Conservation (phyloP, 2,329 filamentous ascomycete species). For the Cercospora nicotianae region DNA sequence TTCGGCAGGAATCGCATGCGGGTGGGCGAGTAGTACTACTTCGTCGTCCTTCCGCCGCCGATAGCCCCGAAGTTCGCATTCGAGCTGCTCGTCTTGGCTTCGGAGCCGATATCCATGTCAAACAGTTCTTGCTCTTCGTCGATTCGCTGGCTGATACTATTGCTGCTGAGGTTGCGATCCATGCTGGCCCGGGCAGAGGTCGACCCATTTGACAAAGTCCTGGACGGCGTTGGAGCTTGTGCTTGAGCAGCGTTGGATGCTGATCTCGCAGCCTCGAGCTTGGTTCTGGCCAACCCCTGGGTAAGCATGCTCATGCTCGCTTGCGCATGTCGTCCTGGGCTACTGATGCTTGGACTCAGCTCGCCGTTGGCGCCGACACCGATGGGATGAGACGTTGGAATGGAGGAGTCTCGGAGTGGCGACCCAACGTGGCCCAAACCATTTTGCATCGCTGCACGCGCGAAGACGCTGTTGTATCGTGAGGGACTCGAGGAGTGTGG, state of each 20-base stretch:
- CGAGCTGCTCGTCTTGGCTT: conserved; percentile 13
- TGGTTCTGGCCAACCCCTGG: conserved; percentile 48
- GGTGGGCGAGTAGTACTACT: conserved; percentile 15
- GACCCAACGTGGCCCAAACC: conserved; percentile 63
- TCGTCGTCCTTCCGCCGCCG: conserved; percentile 23
- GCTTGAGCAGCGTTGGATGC: conserved; percentile 14
- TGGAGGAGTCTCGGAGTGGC: conserved; percentile 58
- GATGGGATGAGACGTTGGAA: conserved; percentile 27
- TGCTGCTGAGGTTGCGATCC: conserved; percentile 28
- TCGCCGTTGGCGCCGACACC: conserved; percentile 28
- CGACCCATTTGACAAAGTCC: conserved; percentile 26
- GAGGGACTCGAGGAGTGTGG: conserved; percentile 62
- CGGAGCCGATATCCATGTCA: conserved; percentile 28
- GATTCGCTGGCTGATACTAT: conserved; percentile 29
- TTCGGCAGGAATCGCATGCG: background rate
- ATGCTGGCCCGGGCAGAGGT: conserved; percentile 24
- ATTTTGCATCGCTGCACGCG: conserved; percentile 34
- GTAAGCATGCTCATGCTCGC: conserved; percentile 63
- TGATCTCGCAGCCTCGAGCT: conserved; percentile 39
- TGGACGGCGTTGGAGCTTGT: conserved; percentile 13
- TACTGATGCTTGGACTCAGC: conserved; percentile 50
- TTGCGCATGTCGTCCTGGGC: conserved; percentile 56
- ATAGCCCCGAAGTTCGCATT: conserved; percentile 24
- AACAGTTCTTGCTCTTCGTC: conserved; percentile 31
- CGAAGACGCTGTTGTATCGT: conserved; percentile 60